Percentiles rank a stretch among this genome's conserved stretches.
These are phyloP conservation scores for Talaromyces adpressus DNA, from an alignment of 495 filamentous ascomycete species.

Conservation along the genomic window DNA sequence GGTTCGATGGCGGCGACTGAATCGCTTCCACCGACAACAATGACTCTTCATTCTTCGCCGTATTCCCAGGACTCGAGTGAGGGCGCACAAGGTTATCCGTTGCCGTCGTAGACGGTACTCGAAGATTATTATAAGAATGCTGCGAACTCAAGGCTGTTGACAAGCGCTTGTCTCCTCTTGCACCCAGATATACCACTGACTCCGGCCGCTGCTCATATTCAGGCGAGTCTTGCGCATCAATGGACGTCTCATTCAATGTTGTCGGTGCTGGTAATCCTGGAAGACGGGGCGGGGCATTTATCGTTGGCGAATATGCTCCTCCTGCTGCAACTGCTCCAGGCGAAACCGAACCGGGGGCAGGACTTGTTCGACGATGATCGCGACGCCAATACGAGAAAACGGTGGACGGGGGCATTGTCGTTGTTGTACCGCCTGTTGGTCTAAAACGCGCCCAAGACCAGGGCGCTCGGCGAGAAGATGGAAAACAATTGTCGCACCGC, in stretches of 20 bases:
- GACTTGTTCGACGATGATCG: slow-evolving; percentile 36
- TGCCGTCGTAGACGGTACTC: slow-evolving; percentile 19
- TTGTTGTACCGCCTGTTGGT: background rate
- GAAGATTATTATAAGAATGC: slow-evolving; percentile 26
- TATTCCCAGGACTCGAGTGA: slow-evolving; percentile 27
- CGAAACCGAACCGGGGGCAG: slow-evolving; percentile 25
- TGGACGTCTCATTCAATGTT: slow-evolving; percentile 17
- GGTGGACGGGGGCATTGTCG: slow-evolving; percentile 36
- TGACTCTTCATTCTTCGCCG: slow-evolving; percentile 21
- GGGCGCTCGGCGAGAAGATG: background rate
- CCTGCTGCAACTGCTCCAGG: slow-evolving; percentile 9
- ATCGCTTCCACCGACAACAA: slow-evolving; percentile 24
- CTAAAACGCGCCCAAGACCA: background rate
- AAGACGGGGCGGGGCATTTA: slow-evolving; percentile 27
- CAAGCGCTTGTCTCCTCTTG: background rate
- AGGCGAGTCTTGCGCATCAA: slow-evolving; percentile 1
- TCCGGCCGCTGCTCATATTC: background rate
- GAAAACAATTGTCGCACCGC: slow-evolving; percentile 2
- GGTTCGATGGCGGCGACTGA: slow-evolving; percentile 11
- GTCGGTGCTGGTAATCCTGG: slow-evolving; percentile 27
- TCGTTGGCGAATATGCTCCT: slow-evolving; percentile 12
- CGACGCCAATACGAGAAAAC: slow-evolving; percentile 46
- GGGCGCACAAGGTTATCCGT: slow-evolving; percentile 22
- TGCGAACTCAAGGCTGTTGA: slow-evolving; percentile 10
- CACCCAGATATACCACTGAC: background rate